These are phyloP conservation scores for Dictyostelium gargantuum DNA, from an alignment of 208 protist genomes.

Conservation along the genomic window DNA sequence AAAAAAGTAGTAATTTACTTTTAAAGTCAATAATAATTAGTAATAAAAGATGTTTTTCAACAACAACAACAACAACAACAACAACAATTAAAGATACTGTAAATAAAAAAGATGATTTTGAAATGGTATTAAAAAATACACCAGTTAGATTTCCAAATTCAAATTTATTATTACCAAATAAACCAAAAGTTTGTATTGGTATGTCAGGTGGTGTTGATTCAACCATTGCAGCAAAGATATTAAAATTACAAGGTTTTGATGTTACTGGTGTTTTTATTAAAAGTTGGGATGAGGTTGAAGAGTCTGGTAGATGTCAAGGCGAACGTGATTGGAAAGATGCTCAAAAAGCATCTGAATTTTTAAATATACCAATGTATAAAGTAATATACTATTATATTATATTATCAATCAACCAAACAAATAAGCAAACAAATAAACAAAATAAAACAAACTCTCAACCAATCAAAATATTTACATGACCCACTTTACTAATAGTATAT, in stretches of 20 bases:
- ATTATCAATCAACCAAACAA: too few species aligned
- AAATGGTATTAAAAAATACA: background rate
- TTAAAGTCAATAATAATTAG: background rate
- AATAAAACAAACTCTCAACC: too few species aligned
- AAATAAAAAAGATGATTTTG: background rate
- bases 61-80: background rate
- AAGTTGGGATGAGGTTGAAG: slow-evolving; percentile 68
- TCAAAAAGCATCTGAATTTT: background rate
- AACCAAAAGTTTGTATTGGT: slow-evolving; percentile 42
- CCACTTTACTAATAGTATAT: too few species aligned
- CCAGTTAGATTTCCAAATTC: background rate
- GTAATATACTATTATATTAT: too few species aligned
- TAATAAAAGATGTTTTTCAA: background rate
- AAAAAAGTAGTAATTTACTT: background rate
- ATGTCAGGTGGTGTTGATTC: slow-evolving; percentile 63
- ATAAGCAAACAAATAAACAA: too few species aligned
- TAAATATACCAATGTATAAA: slow-evolving; percentile 46
- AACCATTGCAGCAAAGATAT: slow-evolving; percentile 18
- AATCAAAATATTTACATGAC: too few species aligned
- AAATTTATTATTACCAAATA: background rate
- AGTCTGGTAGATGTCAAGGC: slow-evolving; percentile 31
- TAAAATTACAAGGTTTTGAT: slow-evolving; percentile 57
- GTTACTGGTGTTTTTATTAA: slow-evolving; percentile 60
- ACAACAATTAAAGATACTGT: background rate
- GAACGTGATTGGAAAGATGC: slow-evolving; percentile 50